phyloP scores from a whole-genome alignment of 2,329 filamentous ascomycete genomes.

The Neurospora crassa region DNA sequence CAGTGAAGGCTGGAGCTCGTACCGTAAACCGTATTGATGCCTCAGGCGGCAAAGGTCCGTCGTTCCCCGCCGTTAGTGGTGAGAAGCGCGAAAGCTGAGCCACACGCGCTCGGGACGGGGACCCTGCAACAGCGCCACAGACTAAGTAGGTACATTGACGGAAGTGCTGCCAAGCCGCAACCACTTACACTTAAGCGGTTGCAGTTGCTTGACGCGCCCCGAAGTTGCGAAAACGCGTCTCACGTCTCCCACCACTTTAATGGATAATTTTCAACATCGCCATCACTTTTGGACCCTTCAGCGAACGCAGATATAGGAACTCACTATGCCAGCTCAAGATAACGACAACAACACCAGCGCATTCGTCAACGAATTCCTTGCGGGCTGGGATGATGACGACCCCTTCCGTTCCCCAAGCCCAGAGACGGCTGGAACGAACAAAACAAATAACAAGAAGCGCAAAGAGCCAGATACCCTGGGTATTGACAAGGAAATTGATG shows the following conservation, averaged over 20 bases:
- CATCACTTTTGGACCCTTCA: neutral
- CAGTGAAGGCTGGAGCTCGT: slow-evolving; percentile 10
- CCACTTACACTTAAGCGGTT: slow-evolving; percentile 9
- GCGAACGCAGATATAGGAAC: neutral
- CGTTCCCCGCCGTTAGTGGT: too few relatives aligned
- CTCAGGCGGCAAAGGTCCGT: slow-evolving; percentile 6
- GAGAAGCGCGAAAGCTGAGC: neutral
- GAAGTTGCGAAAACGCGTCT: slow-evolving; percentile 6
- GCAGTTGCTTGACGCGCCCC: slow-evolving; percentile 7
- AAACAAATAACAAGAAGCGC: slow-evolving; percentile 31
- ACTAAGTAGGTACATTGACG: neutral
- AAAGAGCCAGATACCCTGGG: slow-evolving; percentile 51
- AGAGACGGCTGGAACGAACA: slow-evolving; percentile 23
- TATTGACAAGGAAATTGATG: slow-evolving; percentile 77
- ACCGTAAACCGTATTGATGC: slow-evolving; percentile 5
- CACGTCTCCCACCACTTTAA: neutral
- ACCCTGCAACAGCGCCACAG: neutral
- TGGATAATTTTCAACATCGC: neutral
- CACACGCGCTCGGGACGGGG: neutral
- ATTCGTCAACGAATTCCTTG: slow-evolving; percentile 68
- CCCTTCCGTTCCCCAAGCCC: slow-evolving; percentile 39
- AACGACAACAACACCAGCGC: slow-evolving; percentile 42
- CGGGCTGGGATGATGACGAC: slow-evolving; percentile 40
- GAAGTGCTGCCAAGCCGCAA: slow-evolving; percentile 6
- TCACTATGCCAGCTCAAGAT: neutral